Conservation (phyloP, 768 basidiomycete genomes). For the Pleurotus ostreatus region DNA sequence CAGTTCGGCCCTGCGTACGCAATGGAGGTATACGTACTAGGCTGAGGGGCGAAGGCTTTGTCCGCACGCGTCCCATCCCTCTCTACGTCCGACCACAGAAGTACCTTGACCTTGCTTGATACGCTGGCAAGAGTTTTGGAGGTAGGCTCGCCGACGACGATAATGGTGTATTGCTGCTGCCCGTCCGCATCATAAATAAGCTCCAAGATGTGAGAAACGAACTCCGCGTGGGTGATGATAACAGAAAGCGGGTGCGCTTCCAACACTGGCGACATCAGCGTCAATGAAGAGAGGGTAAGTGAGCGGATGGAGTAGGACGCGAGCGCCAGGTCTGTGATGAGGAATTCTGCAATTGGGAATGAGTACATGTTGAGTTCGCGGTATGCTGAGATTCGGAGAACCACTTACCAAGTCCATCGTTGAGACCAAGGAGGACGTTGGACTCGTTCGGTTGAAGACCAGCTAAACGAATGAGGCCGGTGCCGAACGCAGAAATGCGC, state of each 20-base stretch:
- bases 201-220: conserved; percentile 70
- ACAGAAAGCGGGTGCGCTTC: conserved; percentile 67
- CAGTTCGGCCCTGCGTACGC: neutral
- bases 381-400: neutral
- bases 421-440: conserved; percentile 70
- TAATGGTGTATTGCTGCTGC: conserved; percentile 40
- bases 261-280: conserved; percentile 59
- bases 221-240: conserved; percentile 65
- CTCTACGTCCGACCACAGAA: conserved; percentile 70
- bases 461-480: conserved; percentile 59
- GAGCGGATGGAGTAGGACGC: conserved; percentile 67
- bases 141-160: conserved; percentile 68
- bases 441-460: conserved; percentile 55
- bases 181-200: conserved; percentile 60
- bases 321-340: conserved; percentile 77
- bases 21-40: conserved; percentile 40
- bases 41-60: conserved; percentile 38
- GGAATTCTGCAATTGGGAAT: conserved; percentile 49
- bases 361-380: neutral
- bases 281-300: conserved; percentile 56
- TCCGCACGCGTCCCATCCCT: conserved; percentile 54
- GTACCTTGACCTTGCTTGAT: conserved; percentile 50
- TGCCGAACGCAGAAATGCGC: conserved; percentile 68
- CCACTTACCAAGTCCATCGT: conserved; percentile 69
- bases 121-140: conserved; percentile 40